Conservation (phyloP, 495 filamentous ascomycete genomes). For the Lindgomyces ingoldianus region DNA sequence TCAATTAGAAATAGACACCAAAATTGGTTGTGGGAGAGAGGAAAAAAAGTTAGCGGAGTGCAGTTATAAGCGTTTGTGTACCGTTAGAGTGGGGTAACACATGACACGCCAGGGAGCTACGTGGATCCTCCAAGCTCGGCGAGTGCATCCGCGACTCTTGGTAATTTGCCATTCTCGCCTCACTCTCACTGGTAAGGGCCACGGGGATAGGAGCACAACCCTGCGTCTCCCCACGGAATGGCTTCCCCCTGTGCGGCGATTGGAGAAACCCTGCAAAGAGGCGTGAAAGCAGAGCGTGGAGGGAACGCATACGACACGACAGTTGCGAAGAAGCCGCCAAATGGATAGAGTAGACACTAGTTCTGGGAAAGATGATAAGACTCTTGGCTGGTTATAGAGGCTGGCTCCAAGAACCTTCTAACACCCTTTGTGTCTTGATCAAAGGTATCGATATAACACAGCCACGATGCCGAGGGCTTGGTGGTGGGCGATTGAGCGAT, state of each 20-base stretch:
- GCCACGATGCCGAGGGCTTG: slow-evolving; percentile 29
- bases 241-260: neutral
- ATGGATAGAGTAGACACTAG: neutral
- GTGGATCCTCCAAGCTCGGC: slow-evolving; percentile 29
- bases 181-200: slow-evolving; percentile 5
- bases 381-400: slow-evolving; percentile 11
- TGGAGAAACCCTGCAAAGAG: neutral
- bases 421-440: slow-evolving; percentile 9
- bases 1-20: slow-evolving; percentile 32
- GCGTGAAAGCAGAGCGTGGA: neutral
- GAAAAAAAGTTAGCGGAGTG: slow-evolving; percentile 32
- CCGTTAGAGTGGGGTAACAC: slow-evolving; percentile 27
- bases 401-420: neutral
- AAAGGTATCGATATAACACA: slow-evolving; percentile 11
- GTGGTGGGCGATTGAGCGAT: neutral
- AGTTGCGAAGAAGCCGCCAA: neutral
- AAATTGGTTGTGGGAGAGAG: slow-evolving; percentile 24
- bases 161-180: slow-evolving; percentile 20
- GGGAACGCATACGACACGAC: neutral
- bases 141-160: slow-evolving; percentile 24
- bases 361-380: slow-evolving; percentile 11
- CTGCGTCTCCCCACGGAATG: slow-evolving; percentile 16
- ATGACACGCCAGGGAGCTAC: slow-evolving; percentile 29
- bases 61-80: slow-evolving; percentile 28
- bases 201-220: slow-evolving; percentile 3